Evolutionary conservation across 441 rosid genomes (phyloP).

Genomic region (Brassica balearica): DNA sequence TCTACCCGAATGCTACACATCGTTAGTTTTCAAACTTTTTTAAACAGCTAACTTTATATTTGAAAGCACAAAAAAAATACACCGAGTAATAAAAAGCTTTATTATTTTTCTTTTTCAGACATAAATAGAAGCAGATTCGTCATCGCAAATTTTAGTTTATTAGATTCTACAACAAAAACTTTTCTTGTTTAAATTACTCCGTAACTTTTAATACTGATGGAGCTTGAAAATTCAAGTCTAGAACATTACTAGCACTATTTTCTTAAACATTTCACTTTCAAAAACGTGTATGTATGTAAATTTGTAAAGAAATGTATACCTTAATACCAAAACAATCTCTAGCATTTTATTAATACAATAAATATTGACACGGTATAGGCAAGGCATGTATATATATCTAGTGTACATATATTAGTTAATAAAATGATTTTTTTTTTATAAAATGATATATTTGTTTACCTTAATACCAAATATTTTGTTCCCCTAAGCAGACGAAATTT

Average conservation of each 20-base stretch:
- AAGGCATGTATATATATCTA: slow-evolving; percentile 8
- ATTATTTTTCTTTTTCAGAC: background rate
- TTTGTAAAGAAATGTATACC: background rate
- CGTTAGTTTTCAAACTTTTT: background rate
- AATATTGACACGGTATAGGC: slow-evolving; percentile 1
- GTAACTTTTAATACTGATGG: background rate
- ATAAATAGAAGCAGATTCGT: background rate
- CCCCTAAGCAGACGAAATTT: slow-evolving; percentile 2
- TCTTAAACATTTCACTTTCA: slow-evolving; percentile 4
- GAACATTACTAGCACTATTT: background rate
- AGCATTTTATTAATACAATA: background rate
- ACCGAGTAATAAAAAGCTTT: background rate
- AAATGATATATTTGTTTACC: slow-evolving; percentile 10
- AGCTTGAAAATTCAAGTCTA: slow-evolving; percentile 25
- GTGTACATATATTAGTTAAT: background rate
- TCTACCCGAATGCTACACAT: background rate
- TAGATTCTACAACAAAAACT: slow-evolving; percentile 30
- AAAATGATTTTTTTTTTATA: too few species aligned
- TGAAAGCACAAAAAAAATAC: background rate
- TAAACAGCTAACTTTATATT: background rate
- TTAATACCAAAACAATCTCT: background rate
- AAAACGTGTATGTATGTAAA: background rate
- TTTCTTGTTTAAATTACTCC: background rate
- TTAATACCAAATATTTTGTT: background rate
- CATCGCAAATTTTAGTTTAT: slow-evolving; percentile 11